A percentile compares a stretch with the other conserved stretches of the same genome.
phyloP scores from a whole-genome alignment of 768 basidiomycete genomes.

The Podaxis pistillaris region DNA sequence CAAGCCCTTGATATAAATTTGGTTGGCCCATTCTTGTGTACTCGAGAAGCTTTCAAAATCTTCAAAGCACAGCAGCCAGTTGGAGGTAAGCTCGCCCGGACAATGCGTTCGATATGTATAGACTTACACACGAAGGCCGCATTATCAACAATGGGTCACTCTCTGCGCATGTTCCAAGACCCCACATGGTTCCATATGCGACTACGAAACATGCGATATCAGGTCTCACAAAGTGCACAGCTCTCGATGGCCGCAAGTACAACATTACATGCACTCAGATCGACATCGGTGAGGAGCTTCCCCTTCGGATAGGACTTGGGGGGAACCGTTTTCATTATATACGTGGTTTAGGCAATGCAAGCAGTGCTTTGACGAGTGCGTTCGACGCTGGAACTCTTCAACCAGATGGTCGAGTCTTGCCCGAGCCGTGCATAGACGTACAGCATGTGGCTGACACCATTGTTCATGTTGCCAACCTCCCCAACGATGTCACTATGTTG shows the following conservation, averaged over 20 bases:
- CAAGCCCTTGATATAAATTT: slow-evolving; percentile 72
- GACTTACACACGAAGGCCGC: slow-evolving; percentile 40
- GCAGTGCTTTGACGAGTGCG: slow-evolving; percentile 53
- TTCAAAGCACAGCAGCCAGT: slow-evolving; percentile 74
- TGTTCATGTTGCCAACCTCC: slow-evolving; percentile 69
- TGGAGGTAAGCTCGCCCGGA: slow-evolving; percentile 50
- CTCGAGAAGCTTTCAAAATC: slow-evolving; percentile 66
- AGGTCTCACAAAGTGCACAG: slow-evolving; percentile 74
- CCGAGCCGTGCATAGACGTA: slow-evolving; percentile 70
- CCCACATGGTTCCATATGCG: slow-evolving; percentile 63
- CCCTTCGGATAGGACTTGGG: neutral
- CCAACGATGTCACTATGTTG: slow-evolving; percentile 66
- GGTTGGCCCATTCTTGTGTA: slow-evolving; percentile 71
- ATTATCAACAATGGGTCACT: slow-evolving; percentile 90
- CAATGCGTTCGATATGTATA: neutral
- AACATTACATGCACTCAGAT: slow-evolving; percentile 80
- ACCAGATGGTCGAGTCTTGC: slow-evolving; percentile 55
- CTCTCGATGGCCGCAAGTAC: slow-evolving; percentile 72
- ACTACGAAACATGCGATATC: slow-evolving; percentile 78
- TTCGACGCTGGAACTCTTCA: slow-evolving; percentile 57
- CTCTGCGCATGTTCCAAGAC: slow-evolving; percentile 69
- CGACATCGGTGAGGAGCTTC: slow-evolving; percentile 59
- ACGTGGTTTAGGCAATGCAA: slow-evolving; percentile 58
- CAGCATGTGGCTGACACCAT: slow-evolving; percentile 70
- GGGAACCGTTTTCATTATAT: neutral